Base-by-base conservation (phyloP, 1,284 basidiomycete species). In the Pseudozyma tsukubaensis region DNA sequence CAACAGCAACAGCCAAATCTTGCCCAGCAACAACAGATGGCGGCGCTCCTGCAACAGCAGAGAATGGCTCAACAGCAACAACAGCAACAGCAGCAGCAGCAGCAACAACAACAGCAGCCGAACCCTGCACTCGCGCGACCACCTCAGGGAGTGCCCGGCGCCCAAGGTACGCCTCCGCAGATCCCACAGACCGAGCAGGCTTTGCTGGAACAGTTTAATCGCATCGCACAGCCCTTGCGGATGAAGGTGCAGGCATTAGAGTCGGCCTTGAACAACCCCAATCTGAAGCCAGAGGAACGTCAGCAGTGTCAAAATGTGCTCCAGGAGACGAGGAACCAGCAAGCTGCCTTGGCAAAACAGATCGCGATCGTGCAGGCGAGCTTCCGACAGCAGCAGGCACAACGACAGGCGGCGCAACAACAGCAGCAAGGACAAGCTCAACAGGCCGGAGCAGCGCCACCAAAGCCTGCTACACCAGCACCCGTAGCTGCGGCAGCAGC, bases 181-280 rank as follows among this genome's bases (percentile, higher is more conserved):
- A 53, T 75, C 4, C 76, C 75, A 4, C 71, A 72, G n/a, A 72
- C 67, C 16, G 77, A 81, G 59, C 72, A 74, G 13, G 72, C 72
- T 43, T 54, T 79, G 16, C 52, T 79, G 58, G 77, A 79, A 54
- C 77, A 79, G 42, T 79, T 81, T 54, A 78, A 81, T 49, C 70
- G 72, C 12, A 66, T 78, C 54, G 75, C 77, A 19, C 73, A 78
- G 21, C 77, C 77, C n/a, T 55, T 79, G 8, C 54, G 70, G 43
- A 65, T 76, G 59, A 80, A 80, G 45, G 74, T 77, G 21, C 67
- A 74, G 32, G 75, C 76, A 37, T 39, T 79, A 12, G 77, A 77
- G 52, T 72, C 63, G 10, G 76, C 75, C 18, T 43, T 79, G 19
- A 59, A 59, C 48, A 77, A 77, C 19, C 70, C 72, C 0, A 62